Percentiles rank a stretch among this genome's conserved stretches.
These are phyloP conservation scores for Tolypocladium endophyticum DNA, from an alignment of 2,329 filamentous ascomycete species.

Conservation along the genomic window DNA sequence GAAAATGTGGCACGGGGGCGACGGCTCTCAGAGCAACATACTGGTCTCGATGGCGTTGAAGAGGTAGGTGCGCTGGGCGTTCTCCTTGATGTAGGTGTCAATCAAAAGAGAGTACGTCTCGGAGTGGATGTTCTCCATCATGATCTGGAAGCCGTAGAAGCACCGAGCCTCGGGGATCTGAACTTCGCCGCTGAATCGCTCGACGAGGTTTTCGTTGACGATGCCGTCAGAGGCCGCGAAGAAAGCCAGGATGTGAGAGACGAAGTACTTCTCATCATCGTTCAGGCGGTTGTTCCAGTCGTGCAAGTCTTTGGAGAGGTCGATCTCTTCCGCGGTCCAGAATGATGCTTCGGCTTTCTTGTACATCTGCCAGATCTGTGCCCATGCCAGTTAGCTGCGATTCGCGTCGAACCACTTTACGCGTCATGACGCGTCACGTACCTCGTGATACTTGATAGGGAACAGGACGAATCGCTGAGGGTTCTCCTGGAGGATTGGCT, in stretches of 20 bases:
- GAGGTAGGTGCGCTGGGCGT: conserved; percentile 82
- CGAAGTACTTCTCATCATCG: conserved; percentile 95
- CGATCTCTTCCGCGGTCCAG: conserved; percentile 99
- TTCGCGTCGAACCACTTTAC: conserved; percentile 45
- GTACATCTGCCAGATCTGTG: conserved; percentile 99
- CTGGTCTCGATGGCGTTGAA: conserved; percentile 99
- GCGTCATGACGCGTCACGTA: conserved; percentile 58
- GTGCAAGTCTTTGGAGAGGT: conserved; percentile 96
- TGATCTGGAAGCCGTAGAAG: conserved; percentile 99
- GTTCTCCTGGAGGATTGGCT: conserved; percentile 93
- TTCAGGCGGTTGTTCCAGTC: conserved; percentile 98
- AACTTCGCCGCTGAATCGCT: conserved; percentile 94
- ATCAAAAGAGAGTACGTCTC: conserved; percentile 99
- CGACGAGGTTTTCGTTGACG: conserved; percentile 97
- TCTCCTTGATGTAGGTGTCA: conserved; percentile 98
- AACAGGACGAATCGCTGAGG: conserved; percentile 94
- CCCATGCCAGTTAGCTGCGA: conserved; percentile 25
- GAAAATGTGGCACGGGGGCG: conserved; percentile 3
- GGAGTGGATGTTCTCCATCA: conserved; percentile 99
- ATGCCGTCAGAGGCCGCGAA: conserved; percentile 98
- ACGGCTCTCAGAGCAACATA: conserved; percentile 32
- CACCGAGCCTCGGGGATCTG: conserved; percentile 96
- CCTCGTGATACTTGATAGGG: conserved; percentile 99
- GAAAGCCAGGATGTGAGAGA: conserved; percentile 97
- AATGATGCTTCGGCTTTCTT: conserved; percentile 99